phyloP scores from a whole-genome alignment of 495 filamentous ascomycete genomes.

The Umbilicaria muhlenbergii region DNA sequence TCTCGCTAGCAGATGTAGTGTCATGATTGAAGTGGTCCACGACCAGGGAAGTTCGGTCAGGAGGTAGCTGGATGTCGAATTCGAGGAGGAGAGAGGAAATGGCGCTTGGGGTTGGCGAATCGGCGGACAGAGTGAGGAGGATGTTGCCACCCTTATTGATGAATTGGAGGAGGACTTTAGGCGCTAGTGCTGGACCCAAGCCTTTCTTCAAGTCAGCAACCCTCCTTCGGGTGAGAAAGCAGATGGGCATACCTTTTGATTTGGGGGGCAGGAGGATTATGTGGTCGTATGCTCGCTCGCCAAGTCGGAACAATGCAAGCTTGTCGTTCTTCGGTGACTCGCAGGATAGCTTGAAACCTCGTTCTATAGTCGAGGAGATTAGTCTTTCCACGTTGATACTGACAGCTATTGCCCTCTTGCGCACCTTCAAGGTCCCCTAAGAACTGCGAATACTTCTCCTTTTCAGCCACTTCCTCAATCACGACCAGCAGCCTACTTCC shows the following conservation, averaged over 20 bases:
- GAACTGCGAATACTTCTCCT: constrained; percentile 66
- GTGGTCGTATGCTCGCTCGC: constrained; percentile 83
- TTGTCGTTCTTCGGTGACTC: constrained; percentile 75
- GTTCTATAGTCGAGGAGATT: constrained; percentile 32
- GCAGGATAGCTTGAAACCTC: constrained; percentile 67
- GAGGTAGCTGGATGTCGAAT: constrained; percentile 79
- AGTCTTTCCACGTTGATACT: background rate
- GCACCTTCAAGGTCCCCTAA: constrained; percentile 68
- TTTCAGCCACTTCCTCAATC: constrained; percentile 66
- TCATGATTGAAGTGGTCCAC: constrained; percentile 97
- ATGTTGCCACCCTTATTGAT: constrained; percentile 85
- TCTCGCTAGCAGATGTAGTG: constrained; percentile 52
- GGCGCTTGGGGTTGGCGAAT: constrained; percentile 54
- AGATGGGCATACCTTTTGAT: constrained; percentile 56
- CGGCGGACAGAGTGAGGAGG: constrained; percentile 69
- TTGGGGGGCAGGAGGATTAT: constrained; percentile 73
- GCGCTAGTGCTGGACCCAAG: constrained; percentile 74
- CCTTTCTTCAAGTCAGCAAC: constrained; percentile 35
- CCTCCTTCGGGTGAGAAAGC: constrained; percentile 1
- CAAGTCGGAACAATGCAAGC: constrained; percentile 70
- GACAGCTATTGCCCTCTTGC: constrained; percentile 3
- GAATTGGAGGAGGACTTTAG: constrained; percentile 79
- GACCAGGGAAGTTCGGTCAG: constrained; percentile 64
- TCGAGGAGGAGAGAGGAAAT: constrained; percentile 78
- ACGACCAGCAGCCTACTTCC: constrained; percentile 76